phyloP scores from a whole-genome alignment of 805 yeast species.

The Cyberlindnera amylophila region DNA sequence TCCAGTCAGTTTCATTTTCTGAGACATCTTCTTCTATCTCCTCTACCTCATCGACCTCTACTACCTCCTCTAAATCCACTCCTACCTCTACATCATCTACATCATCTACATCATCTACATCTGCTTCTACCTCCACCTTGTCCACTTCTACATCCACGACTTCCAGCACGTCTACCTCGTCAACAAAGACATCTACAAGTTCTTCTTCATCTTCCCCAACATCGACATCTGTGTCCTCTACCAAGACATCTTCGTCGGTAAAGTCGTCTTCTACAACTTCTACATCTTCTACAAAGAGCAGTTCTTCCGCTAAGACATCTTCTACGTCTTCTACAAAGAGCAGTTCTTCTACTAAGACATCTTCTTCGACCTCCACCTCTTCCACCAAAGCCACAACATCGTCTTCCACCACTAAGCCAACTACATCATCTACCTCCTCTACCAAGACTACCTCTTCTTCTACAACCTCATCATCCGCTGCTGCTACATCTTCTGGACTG shows the following conservation, averaged over 20 bases:
- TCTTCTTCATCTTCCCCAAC: conserved; percentile 10
- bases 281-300: conserved; percentile 5
- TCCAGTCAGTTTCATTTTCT: conserved; percentile 1
- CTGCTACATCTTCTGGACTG: conserved; percentile 20
- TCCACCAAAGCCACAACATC: conserved; percentile 13
- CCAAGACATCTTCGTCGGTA: conserved; percentile 8
- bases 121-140: conserved; percentile 2
- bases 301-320: conserved; percentile 4
- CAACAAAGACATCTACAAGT: conserved; percentile 10
- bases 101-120: background rate
- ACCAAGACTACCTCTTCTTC: conserved; percentile 18
- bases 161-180: background rate
- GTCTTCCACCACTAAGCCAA: conserved; percentile 7
- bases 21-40: background rate
- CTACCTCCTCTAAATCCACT: background rate
- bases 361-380: conserved; percentile 10
- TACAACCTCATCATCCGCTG: conserved; percentile 16
- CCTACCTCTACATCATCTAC: background rate
- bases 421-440: conserved; percentile 13
- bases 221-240: conserved; percentile 9
- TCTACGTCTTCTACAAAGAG: conserved; percentile 1
- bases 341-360: conserved; percentile 2
- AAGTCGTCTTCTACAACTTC: too few species aligned
- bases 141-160: background rate
- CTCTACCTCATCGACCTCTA: conserved; percentile 1